Conservation (phyloP, 2,329 filamentous ascomycete genomes). For the Cladorrhinum sp. region DNA sequence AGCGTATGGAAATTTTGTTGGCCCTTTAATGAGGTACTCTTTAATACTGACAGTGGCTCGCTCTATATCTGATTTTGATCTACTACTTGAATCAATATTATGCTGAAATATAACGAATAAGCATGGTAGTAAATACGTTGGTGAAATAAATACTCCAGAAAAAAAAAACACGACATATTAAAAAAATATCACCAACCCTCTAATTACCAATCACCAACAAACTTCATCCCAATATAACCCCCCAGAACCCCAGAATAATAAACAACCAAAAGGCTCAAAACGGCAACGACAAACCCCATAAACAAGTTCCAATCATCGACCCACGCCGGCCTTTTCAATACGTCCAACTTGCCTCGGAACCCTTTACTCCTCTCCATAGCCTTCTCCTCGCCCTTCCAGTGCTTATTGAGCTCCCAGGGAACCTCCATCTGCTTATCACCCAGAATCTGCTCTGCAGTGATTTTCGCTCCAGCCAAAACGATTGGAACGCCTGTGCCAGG, state of each 20-base stretch:
- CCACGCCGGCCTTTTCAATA: conserved; percentile 5
- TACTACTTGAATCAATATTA: no score
- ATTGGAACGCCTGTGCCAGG: conserved; percentile 75
- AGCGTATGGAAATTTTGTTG: no score
- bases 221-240: background rate
- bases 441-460: conserved; percentile 44
- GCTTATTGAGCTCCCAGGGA: conserved; percentile 1
- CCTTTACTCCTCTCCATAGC: background rate
- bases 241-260: background rate
- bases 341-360: conserved; percentile 2
- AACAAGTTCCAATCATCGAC: conserved; percentile 7
- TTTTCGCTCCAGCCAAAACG: conserved; percentile 64
- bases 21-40: no score
- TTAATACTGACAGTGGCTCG: no score
- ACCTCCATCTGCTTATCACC: conserved; percentile 12
- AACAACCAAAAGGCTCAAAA: background rate
- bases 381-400: background rate
- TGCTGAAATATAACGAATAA: no score
- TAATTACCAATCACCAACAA: background rate
- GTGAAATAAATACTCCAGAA: no score
- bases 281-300: background rate
- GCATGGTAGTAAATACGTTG: no score
- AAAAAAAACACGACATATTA: background rate
- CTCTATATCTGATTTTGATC: no score
- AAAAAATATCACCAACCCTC: background rate